Percentiles rank a stretch among this genome's conserved stretches.
Evolutionary conservation across 2,329 filamentous ascomycete species (phyloP).

Genomic region (Aspergillus sp.): DNA sequence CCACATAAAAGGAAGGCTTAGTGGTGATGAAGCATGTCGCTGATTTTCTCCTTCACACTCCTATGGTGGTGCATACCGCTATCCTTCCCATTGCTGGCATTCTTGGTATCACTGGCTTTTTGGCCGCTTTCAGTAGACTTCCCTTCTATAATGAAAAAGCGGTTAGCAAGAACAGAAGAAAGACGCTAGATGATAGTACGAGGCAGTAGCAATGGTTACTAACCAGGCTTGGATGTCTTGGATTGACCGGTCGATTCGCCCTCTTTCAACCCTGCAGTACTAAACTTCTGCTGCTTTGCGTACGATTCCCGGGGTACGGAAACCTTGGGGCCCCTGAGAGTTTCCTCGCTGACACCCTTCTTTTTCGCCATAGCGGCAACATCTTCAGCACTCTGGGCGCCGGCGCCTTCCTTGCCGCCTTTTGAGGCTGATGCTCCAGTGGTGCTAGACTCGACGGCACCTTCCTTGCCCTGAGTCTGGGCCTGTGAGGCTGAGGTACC

Average conservation of each 20-base stretch:
- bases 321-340: constrained; percentile 29
- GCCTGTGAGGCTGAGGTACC: neutral
- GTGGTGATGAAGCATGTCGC: constrained; percentile 19
- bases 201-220: neutral
- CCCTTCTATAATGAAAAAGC: neutral
- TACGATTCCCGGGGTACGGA: constrained; percentile 24
- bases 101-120: neutral
- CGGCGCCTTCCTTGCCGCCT: too few species aligned
- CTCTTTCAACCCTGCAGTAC: constrained; percentile 1
- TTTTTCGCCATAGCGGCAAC: constrained; percentile 2
- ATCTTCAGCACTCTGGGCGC: neutral
- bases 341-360: constrained; percentile 28
- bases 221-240: neutral
- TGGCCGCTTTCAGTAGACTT: neutral
- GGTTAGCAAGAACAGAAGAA: neutral
- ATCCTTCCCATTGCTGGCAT: neutral
- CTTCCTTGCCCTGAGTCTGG: neutral
- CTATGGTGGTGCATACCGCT: constrained; percentile 9
- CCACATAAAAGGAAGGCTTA: neutral
- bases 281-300: constrained; percentile 30
- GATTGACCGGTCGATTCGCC: neutral
- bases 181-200: neutral
- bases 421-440: neutral
- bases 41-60: constrained; percentile 36
- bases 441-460: neutral